phyloP scores from a whole-genome alignment of 768 basidiomycete species.

The Lepiota venenata region DNA sequence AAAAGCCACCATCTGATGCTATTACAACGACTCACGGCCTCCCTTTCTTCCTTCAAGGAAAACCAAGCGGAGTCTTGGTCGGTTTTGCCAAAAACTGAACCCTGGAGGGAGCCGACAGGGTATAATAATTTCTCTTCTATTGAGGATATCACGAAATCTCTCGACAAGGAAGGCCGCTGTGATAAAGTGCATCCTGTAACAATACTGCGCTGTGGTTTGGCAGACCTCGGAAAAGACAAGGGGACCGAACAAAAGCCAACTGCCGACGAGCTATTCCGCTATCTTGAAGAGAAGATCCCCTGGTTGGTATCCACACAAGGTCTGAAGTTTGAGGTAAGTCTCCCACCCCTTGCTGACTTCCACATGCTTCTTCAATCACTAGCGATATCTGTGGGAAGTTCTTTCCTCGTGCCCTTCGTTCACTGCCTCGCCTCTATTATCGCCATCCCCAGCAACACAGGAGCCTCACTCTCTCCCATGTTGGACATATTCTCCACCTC shows the following conservation, averaged over 20 bases:
- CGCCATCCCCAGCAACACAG: conserved; percentile 19
- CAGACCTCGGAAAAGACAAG: conserved; percentile 40
- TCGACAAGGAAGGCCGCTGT: conserved; percentile 26
- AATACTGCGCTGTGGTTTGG: conserved; percentile 60
- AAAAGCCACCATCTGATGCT: conserved; percentile 57
- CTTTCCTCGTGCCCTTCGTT: conserved; percentile 54
- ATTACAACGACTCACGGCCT: conserved; percentile 49
- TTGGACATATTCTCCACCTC: conserved; percentile 40
- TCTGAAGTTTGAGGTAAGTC: conserved; percentile 50
- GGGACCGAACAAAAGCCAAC: conserved; percentile 36
- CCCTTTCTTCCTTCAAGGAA: conserved; percentile 52
- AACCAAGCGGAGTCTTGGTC: conserved; percentile 53
- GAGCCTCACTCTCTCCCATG: conserved; percentile 16
- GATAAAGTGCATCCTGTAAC: conserved; percentile 45
- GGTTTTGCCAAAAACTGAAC: conserved; percentile 52
- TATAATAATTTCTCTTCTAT: conserved; percentile 46
- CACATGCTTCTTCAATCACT: background rate
- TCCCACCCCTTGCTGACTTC: background rate
- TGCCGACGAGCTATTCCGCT: conserved; percentile 56
- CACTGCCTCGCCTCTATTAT: conserved; percentile 25
- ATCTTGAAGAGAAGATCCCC: conserved; percentile 53
- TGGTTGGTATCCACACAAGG: conserved; percentile 57
- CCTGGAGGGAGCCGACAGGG: conserved; percentile 41
- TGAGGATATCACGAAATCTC: conserved; percentile 33
- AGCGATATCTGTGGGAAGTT: conserved; percentile 59